A percentile compares a stretch with the other conserved stretches of the same genome.
Evolutionary conservation across 139 green algal species (phyloP).

Genomic region (Chlamydomonas sphaeroides): DNA sequence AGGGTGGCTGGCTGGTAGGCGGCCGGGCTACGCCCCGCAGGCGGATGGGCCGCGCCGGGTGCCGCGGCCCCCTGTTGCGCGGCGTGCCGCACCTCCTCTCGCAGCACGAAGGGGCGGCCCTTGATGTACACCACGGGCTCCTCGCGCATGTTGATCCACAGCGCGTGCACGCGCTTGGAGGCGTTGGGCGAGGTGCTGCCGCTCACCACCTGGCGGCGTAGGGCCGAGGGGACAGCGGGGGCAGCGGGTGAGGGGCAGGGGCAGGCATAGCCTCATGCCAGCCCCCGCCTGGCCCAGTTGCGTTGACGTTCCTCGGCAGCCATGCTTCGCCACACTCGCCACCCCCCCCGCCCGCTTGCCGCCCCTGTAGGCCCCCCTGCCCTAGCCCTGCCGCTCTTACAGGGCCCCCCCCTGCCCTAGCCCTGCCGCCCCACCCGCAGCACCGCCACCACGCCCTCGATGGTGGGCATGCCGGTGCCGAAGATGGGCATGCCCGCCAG

Average conservation of each 20-base stretch:
- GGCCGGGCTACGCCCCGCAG: no score
- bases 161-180: constrained; percentile 52
- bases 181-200: constrained; percentile 42
- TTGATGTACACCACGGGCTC: constrained; percentile 96
- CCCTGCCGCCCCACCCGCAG: constrained; percentile 28
- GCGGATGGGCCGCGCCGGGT: no score
- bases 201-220: constrained; percentile 16
- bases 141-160: constrained; percentile 97
- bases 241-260: no score
- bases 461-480: constrained; percentile 88
- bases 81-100: constrained; percentile 84
- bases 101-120: constrained; percentile 91
- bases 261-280: no score
- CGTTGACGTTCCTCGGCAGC: no score
- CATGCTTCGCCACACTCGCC: no score
- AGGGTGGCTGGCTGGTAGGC: no score
- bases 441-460: constrained; percentile 84
- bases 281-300: no score
- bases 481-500: constrained; percentile 78
- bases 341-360: neutral
- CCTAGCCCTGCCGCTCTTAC: neutral
- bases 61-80: neutral
- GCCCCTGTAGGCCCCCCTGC: neutral
- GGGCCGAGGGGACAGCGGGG: neutral
- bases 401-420: neutral